Conservation (phyloP, 257 asterid genomes). For the Linderniella brevidens region DNA sequence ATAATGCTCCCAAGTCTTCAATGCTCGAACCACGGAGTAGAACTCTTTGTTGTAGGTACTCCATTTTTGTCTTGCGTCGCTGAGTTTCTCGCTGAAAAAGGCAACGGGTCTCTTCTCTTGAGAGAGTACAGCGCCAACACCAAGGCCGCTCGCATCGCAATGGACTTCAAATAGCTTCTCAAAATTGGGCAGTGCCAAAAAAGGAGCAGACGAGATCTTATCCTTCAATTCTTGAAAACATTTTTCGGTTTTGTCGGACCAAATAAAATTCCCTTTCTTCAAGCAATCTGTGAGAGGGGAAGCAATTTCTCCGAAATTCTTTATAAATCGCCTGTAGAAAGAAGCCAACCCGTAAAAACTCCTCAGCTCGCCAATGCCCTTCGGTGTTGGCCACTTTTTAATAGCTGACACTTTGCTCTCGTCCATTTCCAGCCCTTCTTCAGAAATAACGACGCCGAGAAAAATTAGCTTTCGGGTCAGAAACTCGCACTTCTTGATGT, state of each 20-base stretch:
- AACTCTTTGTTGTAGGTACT: background rate
- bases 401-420: background rate
- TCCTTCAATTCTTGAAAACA: background rate
- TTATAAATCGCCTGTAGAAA: background rate
- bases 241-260: background rate
- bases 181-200: background rate
- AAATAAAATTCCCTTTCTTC: background rate
- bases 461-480: background rate
- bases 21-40: background rate
- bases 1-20: background rate
- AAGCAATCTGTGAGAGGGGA: background rate
- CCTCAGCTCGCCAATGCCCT: background rate
- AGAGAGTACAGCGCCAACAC: background rate
- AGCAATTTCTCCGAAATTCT: background rate
- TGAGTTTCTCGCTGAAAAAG: background rate
- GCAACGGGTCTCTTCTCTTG: background rate
- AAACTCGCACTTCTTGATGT: background rate
- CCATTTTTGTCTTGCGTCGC: background rate
- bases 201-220: background rate
- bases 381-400: background rate
- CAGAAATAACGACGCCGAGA: background rate
- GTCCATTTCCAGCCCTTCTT: background rate
- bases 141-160: background rate
- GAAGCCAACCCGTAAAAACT: background rate
- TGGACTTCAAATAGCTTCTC: background rate